These are phyloP conservation scores for Xerocomus amazonicus DNA, from an alignment of 1,284 basidiomycete genomes.

Conservation along the genomic window DNA sequence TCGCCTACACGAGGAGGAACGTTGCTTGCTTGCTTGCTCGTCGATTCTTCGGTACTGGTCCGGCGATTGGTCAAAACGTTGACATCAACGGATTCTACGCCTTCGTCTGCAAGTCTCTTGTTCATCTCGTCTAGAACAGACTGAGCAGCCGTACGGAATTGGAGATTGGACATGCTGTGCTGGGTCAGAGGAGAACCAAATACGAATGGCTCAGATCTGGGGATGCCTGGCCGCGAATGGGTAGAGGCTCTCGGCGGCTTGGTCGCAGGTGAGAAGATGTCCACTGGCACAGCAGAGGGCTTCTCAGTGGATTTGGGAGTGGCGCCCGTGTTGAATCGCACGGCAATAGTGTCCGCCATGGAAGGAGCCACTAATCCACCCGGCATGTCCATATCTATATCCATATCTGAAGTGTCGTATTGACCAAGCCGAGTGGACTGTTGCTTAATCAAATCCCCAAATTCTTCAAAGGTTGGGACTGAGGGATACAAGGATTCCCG, in stretches of 20 bases:
- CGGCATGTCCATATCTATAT: slow-evolving; percentile 34
- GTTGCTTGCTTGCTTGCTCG: slow-evolving; percentile 25
- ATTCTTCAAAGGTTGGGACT: slow-evolving; percentile 45
- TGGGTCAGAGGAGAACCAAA: slow-evolving; percentile 70
- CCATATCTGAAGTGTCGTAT: slow-evolving; percentile 29
- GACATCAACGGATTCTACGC: slow-evolving; percentile 42
- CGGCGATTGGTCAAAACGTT: slow-evolving; percentile 39
- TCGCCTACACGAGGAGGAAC: slow-evolving; percentile 27
- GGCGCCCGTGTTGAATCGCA: slow-evolving; percentile 22
- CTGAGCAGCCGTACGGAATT: slow-evolving; percentile 59
- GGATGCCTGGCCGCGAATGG: slow-evolving; percentile 23
- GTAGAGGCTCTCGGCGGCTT: slow-evolving; percentile 18
- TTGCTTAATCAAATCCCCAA: slow-evolving; percentile 14
- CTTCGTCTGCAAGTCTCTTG: slow-evolving; percentile 51
- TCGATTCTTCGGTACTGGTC: slow-evolving; percentile 1
- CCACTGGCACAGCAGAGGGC: slow-evolving; percentile 23
- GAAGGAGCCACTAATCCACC: slow-evolving; percentile 29
- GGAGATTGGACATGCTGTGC: slow-evolving; percentile 53
- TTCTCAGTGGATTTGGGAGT: slow-evolving; percentile 33
- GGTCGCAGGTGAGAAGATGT: slow-evolving; percentile 39
- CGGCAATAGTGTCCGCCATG: slow-evolving; percentile 13
- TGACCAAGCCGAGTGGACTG: slow-evolving; percentile 14
- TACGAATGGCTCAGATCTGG: slow-evolving; percentile 51
- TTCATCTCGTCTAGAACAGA: slow-evolving; percentile 78
- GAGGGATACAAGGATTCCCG: slow-evolving; percentile 46